Evolutionary conservation across 1,139 yeast species (phyloP), one percentile per base, ranked within the genome.

Genomic region (Candida tetrigidarum): DNA sequence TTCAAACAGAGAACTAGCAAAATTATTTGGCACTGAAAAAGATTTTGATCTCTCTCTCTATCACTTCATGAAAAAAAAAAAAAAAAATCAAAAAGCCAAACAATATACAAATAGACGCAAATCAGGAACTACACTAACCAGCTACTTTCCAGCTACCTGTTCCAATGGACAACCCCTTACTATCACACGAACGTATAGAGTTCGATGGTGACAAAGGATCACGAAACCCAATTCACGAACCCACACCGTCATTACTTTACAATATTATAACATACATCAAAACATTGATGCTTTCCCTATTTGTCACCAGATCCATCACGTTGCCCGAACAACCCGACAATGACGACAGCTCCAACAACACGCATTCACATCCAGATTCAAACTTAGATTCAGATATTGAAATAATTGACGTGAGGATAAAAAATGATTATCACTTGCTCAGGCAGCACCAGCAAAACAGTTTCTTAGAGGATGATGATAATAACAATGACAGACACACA

Each of bases 341-440:
- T n/a, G n/a, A n/a, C n/a, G n/a, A n/a, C n/a, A n/a, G n/a, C n/a
- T n/a, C n/a, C n/a, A n/a, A n/a, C n/a, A n/a, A n/a, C n/a, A n/a
- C n/a, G n/a, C n/a, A n/a, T n/a, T n/a, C n/a, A 23, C 15, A 27
- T 12, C 19, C 14, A 7, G 25, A 32, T 6, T 11, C 10, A 10
- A 25, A 27, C 8, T 14, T 19, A 16, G 44, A 44, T 33, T 45
- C 51, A 1, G 52, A 48, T 23, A 16, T 51, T n/a, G 53, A 50
- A 33, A 44, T 48, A 12, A 19, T 51, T 20, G 44, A 28, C 5
- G 45, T 48, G 7, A 27, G n/a, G 14, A 40, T 48, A 11, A 48
- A 44, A 5, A 51, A 50, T 41, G 53, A 50, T 34, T 51, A 41
- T 34, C 51, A 51, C 41, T 27, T 51, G 10, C 27, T 51, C 4